These are phyloP conservation scores for Fraxinus platypoda DNA, from an alignment of 305 asterid species.

Conservation along the genomic window DNA sequence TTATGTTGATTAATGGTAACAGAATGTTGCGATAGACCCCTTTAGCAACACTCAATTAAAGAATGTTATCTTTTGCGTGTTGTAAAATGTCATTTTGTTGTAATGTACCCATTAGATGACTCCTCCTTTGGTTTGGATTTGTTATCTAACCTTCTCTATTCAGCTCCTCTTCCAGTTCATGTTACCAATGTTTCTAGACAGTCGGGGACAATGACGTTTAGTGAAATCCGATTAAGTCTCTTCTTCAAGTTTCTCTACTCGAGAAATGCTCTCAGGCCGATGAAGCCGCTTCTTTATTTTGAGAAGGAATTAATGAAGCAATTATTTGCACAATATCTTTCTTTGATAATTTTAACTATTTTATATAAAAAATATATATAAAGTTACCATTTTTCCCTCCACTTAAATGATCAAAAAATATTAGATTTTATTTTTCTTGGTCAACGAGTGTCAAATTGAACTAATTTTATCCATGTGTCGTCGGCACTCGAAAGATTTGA, in stretches of 20 bases:
- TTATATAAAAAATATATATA: too few species aligned
- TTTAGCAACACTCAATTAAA: too few species aligned
- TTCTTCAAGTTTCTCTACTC: not conserved
- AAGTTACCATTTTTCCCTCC: not conserved
- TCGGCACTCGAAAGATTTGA: not conserved
- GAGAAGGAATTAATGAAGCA: not conserved
- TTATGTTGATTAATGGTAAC: too few species aligned
- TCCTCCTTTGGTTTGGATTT: too few species aligned
- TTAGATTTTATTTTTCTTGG: not conserved
- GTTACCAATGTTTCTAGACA: not conserved
- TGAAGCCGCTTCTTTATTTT: not conserved
- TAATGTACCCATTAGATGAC: too few species aligned
- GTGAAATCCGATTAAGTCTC: not conserved
- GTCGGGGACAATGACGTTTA: not conserved
- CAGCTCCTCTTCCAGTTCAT: not conserved
- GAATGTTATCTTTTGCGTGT: too few species aligned
- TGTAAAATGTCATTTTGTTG: too few species aligned
- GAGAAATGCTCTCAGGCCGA: not conserved
- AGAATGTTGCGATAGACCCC: too few species aligned
- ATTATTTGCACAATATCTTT: too few species aligned
- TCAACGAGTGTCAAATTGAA: not conserved
- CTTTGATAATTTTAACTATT: not conserved
- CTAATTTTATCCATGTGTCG: not conserved
- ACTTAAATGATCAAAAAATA: not conserved
- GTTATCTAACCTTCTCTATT: not conserved